Conservation (phyloP, 2,329 filamentous ascomycete species). For the Fusarium temperatum region DNA sequence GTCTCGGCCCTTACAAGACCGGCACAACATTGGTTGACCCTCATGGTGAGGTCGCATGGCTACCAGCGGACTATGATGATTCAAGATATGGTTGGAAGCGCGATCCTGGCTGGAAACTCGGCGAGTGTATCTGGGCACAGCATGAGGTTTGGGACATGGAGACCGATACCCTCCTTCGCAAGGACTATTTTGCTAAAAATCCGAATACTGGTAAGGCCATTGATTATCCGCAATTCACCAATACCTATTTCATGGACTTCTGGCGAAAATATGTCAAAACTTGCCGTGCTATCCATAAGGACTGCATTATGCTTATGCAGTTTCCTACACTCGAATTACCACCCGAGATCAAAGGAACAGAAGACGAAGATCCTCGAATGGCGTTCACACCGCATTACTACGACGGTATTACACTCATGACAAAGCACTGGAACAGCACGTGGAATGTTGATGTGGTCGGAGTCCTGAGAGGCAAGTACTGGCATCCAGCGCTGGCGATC, state of each 20-base stretch:
- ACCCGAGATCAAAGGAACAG: constrained; percentile 84
- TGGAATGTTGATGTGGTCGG: constrained; percentile 98
- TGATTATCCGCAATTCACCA: constrained; percentile 87
- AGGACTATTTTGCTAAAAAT: constrained; percentile 87
- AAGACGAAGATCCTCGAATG: constrained; percentile 88
- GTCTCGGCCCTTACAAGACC: constrained; percentile 89
- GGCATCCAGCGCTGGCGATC: constrained; percentile 89
- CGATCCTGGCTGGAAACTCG: constrained; percentile 87
- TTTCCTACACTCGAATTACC: constrained; percentile 92
- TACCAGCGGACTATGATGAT: constrained; percentile 85
- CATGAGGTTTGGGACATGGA: constrained; percentile 93
- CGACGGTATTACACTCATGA: constrained; percentile 95
- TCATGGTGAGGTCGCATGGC: constrained; percentile 84
- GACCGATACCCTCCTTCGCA: constrained; percentile 79
- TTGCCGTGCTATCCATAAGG: constrained; percentile 78
- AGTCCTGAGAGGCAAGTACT: constrained; percentile 86
- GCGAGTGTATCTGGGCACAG: constrained; percentile 96
- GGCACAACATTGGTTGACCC: constrained; percentile 87
- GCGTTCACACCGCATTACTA: constrained; percentile 97
- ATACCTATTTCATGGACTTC: constrained; percentile 89
- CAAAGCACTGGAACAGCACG: constrained; percentile 97
- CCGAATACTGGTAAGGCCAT: constrained; percentile 77
- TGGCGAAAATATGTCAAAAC: constrained; percentile 80
- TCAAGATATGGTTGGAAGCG: constrained; percentile 89
- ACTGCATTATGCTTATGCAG: constrained; percentile 89